phyloP scores from a whole-genome alignment of 2,329 filamentous ascomycete genomes.

The Neopestalotiopsis clavispora region DNA sequence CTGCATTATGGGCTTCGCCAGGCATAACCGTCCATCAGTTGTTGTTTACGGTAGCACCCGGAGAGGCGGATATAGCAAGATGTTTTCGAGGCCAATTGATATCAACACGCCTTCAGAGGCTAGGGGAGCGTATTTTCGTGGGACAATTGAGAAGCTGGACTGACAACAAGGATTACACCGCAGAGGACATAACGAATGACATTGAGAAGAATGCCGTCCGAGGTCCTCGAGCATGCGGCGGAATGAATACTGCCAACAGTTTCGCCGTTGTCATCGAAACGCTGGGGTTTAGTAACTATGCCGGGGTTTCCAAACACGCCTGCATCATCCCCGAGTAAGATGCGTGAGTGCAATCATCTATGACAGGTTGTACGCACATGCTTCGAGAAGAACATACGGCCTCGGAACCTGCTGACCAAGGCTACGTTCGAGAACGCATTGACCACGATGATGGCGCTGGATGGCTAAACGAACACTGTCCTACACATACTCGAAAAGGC shows the following conservation, averaged over 20 bases:
- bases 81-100: slow-evolving; percentile 80
- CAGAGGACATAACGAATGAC: slow-evolving; percentile 81
- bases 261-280: slow-evolving; percentile 89
- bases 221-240: slow-evolving; percentile 74
- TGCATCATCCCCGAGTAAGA: slow-evolving; percentile 80
- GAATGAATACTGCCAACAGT: slow-evolving; percentile 89
- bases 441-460: slow-evolving; percentile 89
- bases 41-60: slow-evolving; percentile 96
- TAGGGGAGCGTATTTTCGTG: slow-evolving; percentile 82
- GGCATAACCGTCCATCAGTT: slow-evolving; percentile 86
- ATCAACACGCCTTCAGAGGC: slow-evolving; percentile 88
- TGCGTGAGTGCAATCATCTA: slow-evolving; percentile 82
- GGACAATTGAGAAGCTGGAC: slow-evolving; percentile 67
- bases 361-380: slow-evolving; percentile 78
- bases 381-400: slow-evolving; percentile 82
- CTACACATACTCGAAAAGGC: slow-evolving; percentile 92
- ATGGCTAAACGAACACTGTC: slow-evolving; percentile 87
- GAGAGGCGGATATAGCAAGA: slow-evolving; percentile 76
- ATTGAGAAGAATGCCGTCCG: slow-evolving; percentile 79
- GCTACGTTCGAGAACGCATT: slow-evolving; percentile 86
- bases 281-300: slow-evolving; percentile 78
- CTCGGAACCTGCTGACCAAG: slow-evolving; percentile 79
- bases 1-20: slow-evolving; percentile 83
- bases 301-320: slow-evolving; percentile 86
- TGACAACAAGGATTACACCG: slow-evolving; percentile 65